phyloP scores from a whole-genome alignment of 768 basidiomycete genomes.

The Leccinum olivaceopallidum region DNA sequence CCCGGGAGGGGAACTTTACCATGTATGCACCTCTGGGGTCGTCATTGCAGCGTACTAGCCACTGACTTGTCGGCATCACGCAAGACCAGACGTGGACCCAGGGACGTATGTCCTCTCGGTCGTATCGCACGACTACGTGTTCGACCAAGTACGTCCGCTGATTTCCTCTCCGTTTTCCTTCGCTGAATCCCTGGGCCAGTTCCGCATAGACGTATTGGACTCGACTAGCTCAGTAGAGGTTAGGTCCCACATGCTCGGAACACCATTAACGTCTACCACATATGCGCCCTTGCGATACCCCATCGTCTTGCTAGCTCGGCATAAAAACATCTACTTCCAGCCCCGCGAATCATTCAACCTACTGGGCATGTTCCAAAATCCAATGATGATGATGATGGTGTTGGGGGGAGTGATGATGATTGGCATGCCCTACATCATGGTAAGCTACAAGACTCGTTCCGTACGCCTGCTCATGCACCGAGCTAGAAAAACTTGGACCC shows the following conservation, averaged over 20 bases:
- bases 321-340: conserved; percentile 63
- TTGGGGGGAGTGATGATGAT: conserved; percentile 66
- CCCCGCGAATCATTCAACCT: conserved; percentile 74
- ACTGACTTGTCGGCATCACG: conserved; percentile 12
- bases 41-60: background rate
- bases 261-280: conserved; percentile 62
- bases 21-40: conserved; percentile 49
- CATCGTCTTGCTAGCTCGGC: conserved; percentile 52
- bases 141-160: conserved; percentile 59
- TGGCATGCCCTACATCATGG: conserved; percentile 76
- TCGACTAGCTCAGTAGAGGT: conserved; percentile 49
- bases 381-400: conserved; percentile 83
- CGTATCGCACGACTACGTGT: conserved; percentile 60
- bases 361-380: conserved; percentile 74
- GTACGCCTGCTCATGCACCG: conserved; percentile 7
- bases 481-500: conserved; percentile 76
- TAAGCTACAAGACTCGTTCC: conserved; percentile 24
- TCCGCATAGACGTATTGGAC: conserved; percentile 64
- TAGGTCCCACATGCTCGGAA: conserved; percentile 65
- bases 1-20: conserved; percentile 57
- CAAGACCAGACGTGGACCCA: conserved; percentile 63
- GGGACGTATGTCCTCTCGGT: conserved; percentile 75
- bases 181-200: conserved; percentile 37
- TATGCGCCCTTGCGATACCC: conserved; percentile 61
- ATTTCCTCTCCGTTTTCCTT: background rate